These are phyloP conservation scores for Trichoderma virens DNA, from an alignment of 495 filamentous ascomycete species.

Conservation along the genomic window DNA sequence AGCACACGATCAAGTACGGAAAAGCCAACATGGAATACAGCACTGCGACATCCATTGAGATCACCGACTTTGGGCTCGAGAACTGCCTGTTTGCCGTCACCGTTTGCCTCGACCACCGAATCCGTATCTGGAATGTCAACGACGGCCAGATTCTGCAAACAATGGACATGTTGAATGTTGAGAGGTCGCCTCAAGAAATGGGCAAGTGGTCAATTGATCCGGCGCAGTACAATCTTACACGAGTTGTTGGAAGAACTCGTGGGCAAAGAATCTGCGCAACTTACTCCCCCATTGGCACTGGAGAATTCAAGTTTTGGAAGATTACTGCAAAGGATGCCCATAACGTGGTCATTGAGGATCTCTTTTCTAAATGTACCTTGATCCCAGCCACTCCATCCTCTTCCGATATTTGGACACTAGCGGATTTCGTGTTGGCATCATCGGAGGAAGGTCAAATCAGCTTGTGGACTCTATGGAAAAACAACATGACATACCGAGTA, in stretches of 20 bases:
- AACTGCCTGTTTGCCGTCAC: constrained; percentile 61
- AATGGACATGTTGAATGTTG: constrained; percentile 56
- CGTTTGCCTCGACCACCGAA: constrained; percentile 74
- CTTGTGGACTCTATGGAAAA: constrained; percentile 81
- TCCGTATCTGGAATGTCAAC: constrained; percentile 78
- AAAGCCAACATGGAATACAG: constrained; percentile 59
- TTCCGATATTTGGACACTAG: constrained; percentile 77
- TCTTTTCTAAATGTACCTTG: constrained; percentile 54
- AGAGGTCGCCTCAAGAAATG: constrained; percentile 46
- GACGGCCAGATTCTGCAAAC: constrained; percentile 64
- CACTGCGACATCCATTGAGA: constrained; percentile 51
- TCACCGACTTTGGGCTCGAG: constrained; percentile 38
- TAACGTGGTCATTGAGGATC: constrained; percentile 58
- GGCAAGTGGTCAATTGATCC: constrained; percentile 70
- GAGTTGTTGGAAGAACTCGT: constrained; percentile 56
- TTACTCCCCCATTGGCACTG: constrained; percentile 77
- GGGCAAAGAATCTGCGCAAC: constrained; percentile 70
- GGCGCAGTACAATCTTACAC: constrained; percentile 58
- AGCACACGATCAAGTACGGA: constrained; percentile 56
- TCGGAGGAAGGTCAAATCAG: constrained; percentile 44
- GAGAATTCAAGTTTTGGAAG: constrained; percentile 94
- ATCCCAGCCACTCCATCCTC: constrained; percentile 61
- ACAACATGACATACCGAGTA: constrained; percentile 68
- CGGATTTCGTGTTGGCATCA: constrained; percentile 63
- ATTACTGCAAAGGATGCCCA: constrained; percentile 56